A percentile compares a stretch with the other conserved stretches of the same genome.
Conservation (phyloP, 257 asterid species). For the Solanum arcanum region DNA sequence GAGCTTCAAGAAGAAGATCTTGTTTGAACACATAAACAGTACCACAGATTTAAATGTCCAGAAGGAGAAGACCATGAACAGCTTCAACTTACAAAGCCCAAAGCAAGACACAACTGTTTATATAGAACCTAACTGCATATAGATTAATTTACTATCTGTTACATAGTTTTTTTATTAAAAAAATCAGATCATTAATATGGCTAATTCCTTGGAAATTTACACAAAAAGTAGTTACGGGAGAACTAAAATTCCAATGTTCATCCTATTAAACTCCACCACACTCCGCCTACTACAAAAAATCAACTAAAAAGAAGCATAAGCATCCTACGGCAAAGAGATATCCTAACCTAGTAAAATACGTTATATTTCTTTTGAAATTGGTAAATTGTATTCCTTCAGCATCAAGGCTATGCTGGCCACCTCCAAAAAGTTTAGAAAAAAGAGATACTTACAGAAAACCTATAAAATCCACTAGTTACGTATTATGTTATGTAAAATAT, state of each 20-base stretch:
- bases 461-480: no score
- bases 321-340: not conserved
- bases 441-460: no score
- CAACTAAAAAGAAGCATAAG: not conserved
- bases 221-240: not conserved
- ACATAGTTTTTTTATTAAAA: not conserved
- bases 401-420: no score
- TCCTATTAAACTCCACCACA: not conserved
- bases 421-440: no score
- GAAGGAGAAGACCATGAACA: not conserved
- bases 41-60: not conserved
- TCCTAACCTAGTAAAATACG: not conserved
- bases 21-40: not conserved
- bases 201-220: not conserved
- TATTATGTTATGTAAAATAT: not conserved
- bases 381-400: no score
- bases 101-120: not conserved
- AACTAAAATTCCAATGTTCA: not conserved
- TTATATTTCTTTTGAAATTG: no score
- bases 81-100: not conserved
- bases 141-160: not conserved
- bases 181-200: not conserved
- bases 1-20: not conserved
- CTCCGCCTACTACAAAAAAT: not conserved
- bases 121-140: not conserved